Base-by-base conservation (phyloP, 2,329 filamentous ascomycete species). In the Colletotrichum sp. region DNA sequence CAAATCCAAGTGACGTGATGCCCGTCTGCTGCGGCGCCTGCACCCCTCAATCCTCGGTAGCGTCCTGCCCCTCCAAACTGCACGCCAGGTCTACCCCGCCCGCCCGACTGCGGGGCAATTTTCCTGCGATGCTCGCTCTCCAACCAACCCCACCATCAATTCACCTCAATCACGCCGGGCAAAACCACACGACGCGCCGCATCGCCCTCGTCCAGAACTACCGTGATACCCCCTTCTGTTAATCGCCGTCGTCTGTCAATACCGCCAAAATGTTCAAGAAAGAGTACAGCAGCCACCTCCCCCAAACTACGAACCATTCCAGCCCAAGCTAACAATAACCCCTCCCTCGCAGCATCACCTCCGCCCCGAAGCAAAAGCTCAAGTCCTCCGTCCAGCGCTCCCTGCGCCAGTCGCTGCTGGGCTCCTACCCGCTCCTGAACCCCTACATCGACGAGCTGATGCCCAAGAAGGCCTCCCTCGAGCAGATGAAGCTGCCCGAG, bases 361-460 rank as follows among this genome's bases (percentile, higher is more conserved):
- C 93, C 30, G 92, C 94, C 79, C 93, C 95, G 72, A 98, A 97
- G 88, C 95, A 96, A 81, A 99, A 99, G 90, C 95, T 99, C 86
- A 99, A 99, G 88, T 98, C 96, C 79, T 98, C 96, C 29, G 95
- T 95, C 72, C 96, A 98, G 88, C 95, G 97, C 82, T 92, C 89
- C 78, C 93, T 99, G 81, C 95, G 97, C 80, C 90, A 93, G 82
- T 95, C 95, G 82, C 91, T 99, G 79, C 89, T 97, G 78, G 90
- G 95, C 75, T 94, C 94, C 69, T 98, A 98, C 87, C 97, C 97
- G 4, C 91, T 95, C 68, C 93, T 99, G 68, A 92, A 93, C 79
- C 95, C 95, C 1, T 92, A 95, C 87, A 98, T 98, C 86, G 97
- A 99, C 85, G 95, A 98, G 84, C 93, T 99, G 81, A 90, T 99